A percentile compares a stretch with the other conserved stretches of the same genome.
Conservation (phyloP, 164 flowering plant species). For the Piper longum region DNA sequence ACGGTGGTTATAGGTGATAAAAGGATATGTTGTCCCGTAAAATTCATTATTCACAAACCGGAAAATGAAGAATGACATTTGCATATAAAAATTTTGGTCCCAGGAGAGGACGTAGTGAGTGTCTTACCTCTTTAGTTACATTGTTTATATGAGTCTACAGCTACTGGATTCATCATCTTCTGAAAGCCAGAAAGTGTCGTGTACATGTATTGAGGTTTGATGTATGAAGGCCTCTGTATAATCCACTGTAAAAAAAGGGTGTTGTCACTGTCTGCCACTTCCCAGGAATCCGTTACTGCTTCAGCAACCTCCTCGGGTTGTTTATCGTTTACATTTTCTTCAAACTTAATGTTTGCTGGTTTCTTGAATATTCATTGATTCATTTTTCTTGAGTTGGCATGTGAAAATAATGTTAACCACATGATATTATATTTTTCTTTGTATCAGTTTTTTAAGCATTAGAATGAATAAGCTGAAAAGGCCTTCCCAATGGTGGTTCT, state of each 20-base stretch:
- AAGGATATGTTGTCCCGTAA: background rate
- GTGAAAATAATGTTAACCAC: background rate
- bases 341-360: background rate
- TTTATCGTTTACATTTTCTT: background rate
- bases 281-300: background rate
- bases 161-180: background rate
- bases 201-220: background rate
- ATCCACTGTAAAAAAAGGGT: too few relatives aligned
- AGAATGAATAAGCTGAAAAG: too few relatives aligned
- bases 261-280: background rate
- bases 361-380: background rate
- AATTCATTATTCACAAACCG: background rate
- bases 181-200: background rate
- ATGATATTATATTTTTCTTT: background rate
- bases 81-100: background rate
- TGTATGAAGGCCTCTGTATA: background rate
- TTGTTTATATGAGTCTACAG: background rate
- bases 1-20: slow-evolving; percentile 61
- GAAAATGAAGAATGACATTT: background rate
- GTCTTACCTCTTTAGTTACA: background rate
- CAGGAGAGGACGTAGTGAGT: background rate
- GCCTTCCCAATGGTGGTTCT: too few relatives aligned
- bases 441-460: too few relatives aligned
- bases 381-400: background rate
- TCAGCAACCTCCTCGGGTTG: background rate